Evolutionary conservation across 495 filamentous ascomycete genomes (phyloP), one percentile per base, ranked within the genome.

Genomic region (Friedmanniomyces simplex): DNA sequence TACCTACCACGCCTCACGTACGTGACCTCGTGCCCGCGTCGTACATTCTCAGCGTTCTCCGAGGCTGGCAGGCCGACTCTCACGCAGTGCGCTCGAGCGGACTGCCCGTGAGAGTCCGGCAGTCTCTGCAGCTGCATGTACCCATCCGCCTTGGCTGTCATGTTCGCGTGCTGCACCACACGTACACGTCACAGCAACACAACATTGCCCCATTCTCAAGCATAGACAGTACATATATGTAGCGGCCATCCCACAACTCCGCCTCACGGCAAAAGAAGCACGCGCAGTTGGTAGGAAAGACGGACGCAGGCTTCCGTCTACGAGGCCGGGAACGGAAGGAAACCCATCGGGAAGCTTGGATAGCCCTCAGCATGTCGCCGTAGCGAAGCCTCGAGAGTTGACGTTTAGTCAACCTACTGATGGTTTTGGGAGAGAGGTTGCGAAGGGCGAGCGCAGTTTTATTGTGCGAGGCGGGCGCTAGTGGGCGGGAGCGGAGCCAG

Each of bases 261-360:
- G 52, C 26, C 41, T 48, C 60, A 59, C 21, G 18, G 11, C 24
- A 36, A 51, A 21, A 26, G 16, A 34, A 32, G 26, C 14, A 32
- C 26, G 25, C 50, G 57, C 50, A 28, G 25, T 45, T 59, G 49
- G n/a, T 52, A 28, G 45, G 57, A 63, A 55, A 58, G 61, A 57
- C 51, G 57, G 34, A 52, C 46, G 51, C 54, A 24, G 36, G 20
- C 6, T 13, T 61, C 45, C n/a, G 30, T 65, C 60, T 53, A 65
- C 59, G 57, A 57, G 57, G 63, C 60, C 63, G 63, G 63, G 63
- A 65, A 65, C 63, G 63, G 63, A 60, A 47, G 52, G 50, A 50
- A 45, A 54, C 45, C 50, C 42, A 54, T 50, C 30, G 26, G 11
- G 20, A 34, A 52, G 41, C 20, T 36, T 42, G 60, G n/a, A 39